Percentiles rank a stretch among this genome's conserved stretches.
phyloP scores from a whole-genome alignment of 139 green algal genomes.

The Edaphochlamys debaryana region DNA sequence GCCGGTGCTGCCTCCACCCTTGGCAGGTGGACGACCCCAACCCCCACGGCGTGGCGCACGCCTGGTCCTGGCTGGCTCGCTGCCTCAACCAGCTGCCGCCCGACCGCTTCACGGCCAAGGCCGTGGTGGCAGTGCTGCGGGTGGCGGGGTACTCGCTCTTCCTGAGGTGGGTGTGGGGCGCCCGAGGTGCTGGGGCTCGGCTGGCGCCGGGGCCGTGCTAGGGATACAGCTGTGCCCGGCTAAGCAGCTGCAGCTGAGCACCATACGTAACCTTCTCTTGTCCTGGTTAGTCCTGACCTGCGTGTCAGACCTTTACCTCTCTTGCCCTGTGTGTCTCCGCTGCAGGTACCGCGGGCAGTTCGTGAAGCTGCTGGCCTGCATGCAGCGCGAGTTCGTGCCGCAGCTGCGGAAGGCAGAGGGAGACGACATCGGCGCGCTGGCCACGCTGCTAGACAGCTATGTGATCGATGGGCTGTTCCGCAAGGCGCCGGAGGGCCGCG shows the following conservation, averaged over 20 bases:
- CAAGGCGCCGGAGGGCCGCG: constrained; percentile 60
- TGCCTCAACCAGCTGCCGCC: constrained; percentile 75
- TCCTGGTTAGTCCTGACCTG: too few relatives aligned
- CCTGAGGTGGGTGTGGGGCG: constrained; percentile 34
- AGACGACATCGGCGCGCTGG: constrained; percentile 48
- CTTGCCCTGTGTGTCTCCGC: too few relatives aligned
- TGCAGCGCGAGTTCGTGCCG: constrained; percentile 62
- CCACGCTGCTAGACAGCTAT: constrained; percentile 63
- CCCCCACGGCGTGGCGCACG: constrained; percentile 60
- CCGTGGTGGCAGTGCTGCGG: constrained; percentile 68
- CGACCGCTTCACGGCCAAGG: constrained; percentile 66
- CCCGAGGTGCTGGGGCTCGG: too few relatives aligned
- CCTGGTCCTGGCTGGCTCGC: constrained; percentile 68
- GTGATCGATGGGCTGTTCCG: constrained; percentile 47
- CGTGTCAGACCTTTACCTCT: too few relatives aligned
- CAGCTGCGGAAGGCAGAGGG: constrained; percentile 43
- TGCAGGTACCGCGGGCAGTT: constrained; percentile 65
- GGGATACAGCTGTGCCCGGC: too few relatives aligned
- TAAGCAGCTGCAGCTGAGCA: too few relatives aligned
- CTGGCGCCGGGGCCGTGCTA: too few relatives aligned
- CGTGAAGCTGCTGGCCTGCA: constrained; percentile 66
- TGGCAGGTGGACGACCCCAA: constrained; percentile 62
- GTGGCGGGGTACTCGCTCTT: constrained; percentile 68
- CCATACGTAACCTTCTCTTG: too few relatives aligned
- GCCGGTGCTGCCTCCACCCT: too few relatives aligned